Conservation (phyloP, 179 eudicot species). For the Beta corolliflora region DNA sequence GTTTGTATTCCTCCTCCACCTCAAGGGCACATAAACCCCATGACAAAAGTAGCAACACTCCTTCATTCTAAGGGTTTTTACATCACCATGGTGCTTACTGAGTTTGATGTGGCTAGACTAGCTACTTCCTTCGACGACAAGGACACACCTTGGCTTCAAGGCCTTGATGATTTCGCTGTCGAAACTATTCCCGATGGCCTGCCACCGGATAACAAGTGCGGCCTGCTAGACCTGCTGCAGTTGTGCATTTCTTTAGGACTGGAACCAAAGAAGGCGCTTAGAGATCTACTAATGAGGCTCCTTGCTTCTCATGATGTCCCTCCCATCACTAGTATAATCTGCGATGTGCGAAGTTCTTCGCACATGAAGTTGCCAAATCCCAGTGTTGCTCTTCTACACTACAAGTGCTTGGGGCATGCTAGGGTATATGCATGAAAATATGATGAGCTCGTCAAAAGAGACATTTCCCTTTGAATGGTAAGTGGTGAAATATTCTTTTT, state of each 20-base stretch:
- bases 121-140: slow-evolving; percentile 9
- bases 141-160: neutral
- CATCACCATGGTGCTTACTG: slow-evolving; percentile 21
- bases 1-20: slow-evolving; percentile 15
- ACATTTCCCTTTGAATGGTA: slow-evolving; percentile 48
- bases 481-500: too few relatives aligned
- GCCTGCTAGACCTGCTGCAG: slow-evolving; percentile 15
- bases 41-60: slow-evolving; percentile 24
- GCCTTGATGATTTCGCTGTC: slow-evolving; percentile 23
- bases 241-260: slow-evolving; percentile 11
- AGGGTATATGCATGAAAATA: slow-evolving; percentile 30
- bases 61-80: slow-evolving; percentile 18
- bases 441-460: slow-evolving; percentile 35
- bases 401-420: slow-evolving; percentile 47
- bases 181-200: slow-evolving; percentile 43
- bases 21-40: slow-evolving; percentile 31
- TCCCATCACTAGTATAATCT: slow-evolving; percentile 18
- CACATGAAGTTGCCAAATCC: slow-evolving; percentile 27
- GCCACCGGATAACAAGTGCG: slow-evolving; percentile 27
- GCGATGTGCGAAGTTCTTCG: slow-evolving; percentile 26
- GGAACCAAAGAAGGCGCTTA: slow-evolving; percentile 2
- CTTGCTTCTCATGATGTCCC: slow-evolving; percentile 13
- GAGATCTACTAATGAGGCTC: slow-evolving; percentile 20
- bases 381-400: slow-evolving; percentile 36
- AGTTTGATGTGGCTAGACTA: slow-evolving; percentile 13